A percentile compares a stretch with the other conserved stretches of the same genome.
phyloP scores from a whole-genome alignment of 2,329 filamentous ascomycete species.

The Calonectria multiphialidica region DNA sequence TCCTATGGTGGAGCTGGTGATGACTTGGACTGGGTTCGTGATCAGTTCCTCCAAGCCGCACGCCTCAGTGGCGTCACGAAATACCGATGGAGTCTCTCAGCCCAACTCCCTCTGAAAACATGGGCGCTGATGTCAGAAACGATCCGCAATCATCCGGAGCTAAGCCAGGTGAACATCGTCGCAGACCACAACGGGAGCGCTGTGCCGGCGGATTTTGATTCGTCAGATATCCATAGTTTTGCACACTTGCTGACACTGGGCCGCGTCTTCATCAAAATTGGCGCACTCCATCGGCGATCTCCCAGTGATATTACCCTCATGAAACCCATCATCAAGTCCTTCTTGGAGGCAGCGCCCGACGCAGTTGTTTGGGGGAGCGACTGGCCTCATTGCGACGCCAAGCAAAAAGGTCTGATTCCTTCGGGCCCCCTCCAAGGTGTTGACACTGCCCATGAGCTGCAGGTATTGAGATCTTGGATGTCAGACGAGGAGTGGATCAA shows the following conservation, averaged over 20 bases:
- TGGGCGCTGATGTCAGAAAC: background rate
- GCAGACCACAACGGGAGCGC: background rate
- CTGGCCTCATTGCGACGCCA: background rate
- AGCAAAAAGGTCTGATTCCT: background rate
- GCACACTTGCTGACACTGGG: background rate
- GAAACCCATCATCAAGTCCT: background rate
- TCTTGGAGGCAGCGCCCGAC: background rate
- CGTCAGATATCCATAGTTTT: background rate
- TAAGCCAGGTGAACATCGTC: background rate
- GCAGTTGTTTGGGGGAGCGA: background rate
- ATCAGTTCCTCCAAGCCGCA: background rate
- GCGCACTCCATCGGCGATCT: background rate
- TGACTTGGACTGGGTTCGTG: background rate
- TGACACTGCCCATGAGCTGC: background rate
- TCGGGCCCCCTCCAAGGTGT: background rate
- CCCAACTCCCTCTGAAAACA: background rate
- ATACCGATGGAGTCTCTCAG: background rate
- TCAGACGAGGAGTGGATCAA: background rate
- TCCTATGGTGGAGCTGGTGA: background rate
- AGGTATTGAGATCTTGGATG: background rate
- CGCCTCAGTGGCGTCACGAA: background rate
- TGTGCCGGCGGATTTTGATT: background rate
- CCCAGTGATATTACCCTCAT: background rate
- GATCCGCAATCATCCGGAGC: background rate
- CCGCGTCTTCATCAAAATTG: background rate